Evolutionary conservation across 2,329 filamentous ascomycete species (phyloP).

Genomic region (Zasmidium angulare): DNA sequence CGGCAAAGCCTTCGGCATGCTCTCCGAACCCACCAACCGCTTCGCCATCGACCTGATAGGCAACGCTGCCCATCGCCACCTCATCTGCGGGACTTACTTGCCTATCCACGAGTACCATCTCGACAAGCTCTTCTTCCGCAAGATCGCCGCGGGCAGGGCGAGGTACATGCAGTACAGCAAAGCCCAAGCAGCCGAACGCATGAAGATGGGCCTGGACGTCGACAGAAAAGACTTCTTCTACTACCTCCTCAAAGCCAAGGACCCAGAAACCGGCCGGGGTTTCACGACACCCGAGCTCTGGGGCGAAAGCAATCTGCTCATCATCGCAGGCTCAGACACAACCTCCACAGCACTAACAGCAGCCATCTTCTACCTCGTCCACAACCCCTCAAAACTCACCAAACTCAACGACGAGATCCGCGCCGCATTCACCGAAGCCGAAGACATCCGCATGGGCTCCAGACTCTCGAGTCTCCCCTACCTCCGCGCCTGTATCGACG

Average conservation of each 20-base stretch:
- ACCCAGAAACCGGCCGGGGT: slow-evolving; percentile 33
- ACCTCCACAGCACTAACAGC: slow-evolving; percentile 36
- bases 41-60: slow-evolving; percentile 27
- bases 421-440: slow-evolving; percentile 50
- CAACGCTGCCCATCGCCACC: slow-evolving; percentile 28
- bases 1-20: slow-evolving; percentile 44
- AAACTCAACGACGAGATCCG: slow-evolving; percentile 32
- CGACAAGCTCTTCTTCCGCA: slow-evolving; percentile 46
- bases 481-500: slow-evolving; percentile 49
- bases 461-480: slow-evolving; percentile 40
- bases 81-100: slow-evolving; percentile 43
- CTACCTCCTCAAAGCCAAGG: slow-evolving; percentile 30
- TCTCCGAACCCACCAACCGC: slow-evolving; percentile 40
- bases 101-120: slow-evolving; percentile 39
- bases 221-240: slow-evolving; percentile 32
- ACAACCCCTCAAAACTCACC: slow-evolving; percentile 30
- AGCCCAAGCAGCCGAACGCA: slow-evolving; percentile 43
- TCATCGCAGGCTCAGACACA: slow-evolving; percentile 37
- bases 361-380: slow-evolving; percentile 38
- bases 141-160: slow-evolving; percentile 42
- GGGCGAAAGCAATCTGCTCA: slow-evolving; percentile 32
- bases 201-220: slow-evolving; percentile 32
- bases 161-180: slow-evolving; percentile 47
- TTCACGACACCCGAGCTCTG: slow-evolving; percentile 30
- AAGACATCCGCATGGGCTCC: slow-evolving; percentile 45